Evolutionary conservation across 78 protist genomes (phyloP).

Genomic region (Creolimax fragrantissima): DNA sequence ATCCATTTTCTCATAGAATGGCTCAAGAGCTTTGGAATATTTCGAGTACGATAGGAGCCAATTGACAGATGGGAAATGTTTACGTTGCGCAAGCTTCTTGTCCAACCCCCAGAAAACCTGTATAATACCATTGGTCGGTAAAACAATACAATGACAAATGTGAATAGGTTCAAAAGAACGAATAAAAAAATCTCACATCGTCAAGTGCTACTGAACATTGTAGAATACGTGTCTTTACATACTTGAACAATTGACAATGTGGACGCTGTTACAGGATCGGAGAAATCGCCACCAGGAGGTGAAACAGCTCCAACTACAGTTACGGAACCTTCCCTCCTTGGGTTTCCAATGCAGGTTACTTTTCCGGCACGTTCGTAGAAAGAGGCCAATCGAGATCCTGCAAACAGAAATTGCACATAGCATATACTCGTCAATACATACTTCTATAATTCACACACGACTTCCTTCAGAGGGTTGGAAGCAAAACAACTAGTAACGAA

Average conservation of each 20-base stretch:
- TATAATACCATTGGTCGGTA: no score
- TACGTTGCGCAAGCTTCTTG: constrained; percentile 76
- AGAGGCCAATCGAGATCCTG: constrained; percentile 96
- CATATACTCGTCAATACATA: no score
- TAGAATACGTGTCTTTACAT: no score
- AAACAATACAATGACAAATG: no score
- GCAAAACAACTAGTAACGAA: no score
- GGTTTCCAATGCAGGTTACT: constrained; percentile 88
- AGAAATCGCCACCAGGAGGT: constrained; percentile 99
- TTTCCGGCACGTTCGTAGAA: constrained; percentile 99
- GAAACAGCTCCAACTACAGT: constrained; percentile 99
- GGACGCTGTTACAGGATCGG: constrained; percentile 98
- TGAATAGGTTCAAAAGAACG: no score
- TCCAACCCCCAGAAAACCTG: constrained; percentile 11
- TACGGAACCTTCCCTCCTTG: constrained; percentile 92
- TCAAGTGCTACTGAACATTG: constrained; percentile 99
- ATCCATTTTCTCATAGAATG: constrained; percentile 77
- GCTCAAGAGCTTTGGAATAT: constrained; percentile 80
- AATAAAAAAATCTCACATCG: not conserved
- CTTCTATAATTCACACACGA: no score
- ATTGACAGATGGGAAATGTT: constrained; percentile 99
- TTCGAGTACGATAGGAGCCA: constrained; percentile 92
- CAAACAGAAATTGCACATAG: no score
- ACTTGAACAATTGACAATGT: constrained; percentile 98
- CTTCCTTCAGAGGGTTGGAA: no score